Evolutionary conservation across 2,329 filamentous ascomycete species (phyloP), one percentile per base, ranked within the genome.

Genomic region (Ceratocystis papillata): DNA sequence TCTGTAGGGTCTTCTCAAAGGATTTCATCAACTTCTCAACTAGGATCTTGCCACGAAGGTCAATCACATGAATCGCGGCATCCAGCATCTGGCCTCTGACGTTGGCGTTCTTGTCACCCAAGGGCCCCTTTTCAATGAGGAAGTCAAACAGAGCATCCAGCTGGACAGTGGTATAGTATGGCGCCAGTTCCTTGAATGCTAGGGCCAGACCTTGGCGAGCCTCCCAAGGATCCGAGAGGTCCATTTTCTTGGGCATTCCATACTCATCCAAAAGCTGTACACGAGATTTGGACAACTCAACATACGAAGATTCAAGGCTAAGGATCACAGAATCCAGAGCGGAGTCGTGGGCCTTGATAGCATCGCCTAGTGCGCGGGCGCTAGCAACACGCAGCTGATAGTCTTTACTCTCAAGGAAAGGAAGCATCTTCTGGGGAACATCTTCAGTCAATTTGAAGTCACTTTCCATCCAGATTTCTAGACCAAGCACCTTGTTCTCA

Each of bases 391-490:
- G 85, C 30, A 97, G 83, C 72, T 95, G 90, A 22, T 82, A 82
- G 71, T 97, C 93, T 70, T 85, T 83, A 70, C 85, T 89, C 70
- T 90, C 83, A 10, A 97, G 78, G 73, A 96, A 97, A 0, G 86
- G 85, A 62, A 96, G 77, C 72, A 92, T 86, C 70, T 81, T 83
- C 67, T 80, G 74, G 6, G 89, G 84, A 7, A 89, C 82, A 5
- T 87, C 80, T 22, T 83, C 77, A 1, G 83, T 81, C 12, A 93
- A 77, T 68, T 87, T 78, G 68, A 97, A 87, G 6, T 84, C 87
- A 73, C 93, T 96, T 72, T 96, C 94, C 72, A 96, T 90, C 94
- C 94, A 99, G 45, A 99, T 96, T 12, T 93, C 89, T 63, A 81
- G 83, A 5, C 89, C 93, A 64, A 96, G 79, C 59, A 91, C 89